Base-by-base conservation (phyloP, 139 green algal species). In the Tetradesmus obliquus region DNA sequence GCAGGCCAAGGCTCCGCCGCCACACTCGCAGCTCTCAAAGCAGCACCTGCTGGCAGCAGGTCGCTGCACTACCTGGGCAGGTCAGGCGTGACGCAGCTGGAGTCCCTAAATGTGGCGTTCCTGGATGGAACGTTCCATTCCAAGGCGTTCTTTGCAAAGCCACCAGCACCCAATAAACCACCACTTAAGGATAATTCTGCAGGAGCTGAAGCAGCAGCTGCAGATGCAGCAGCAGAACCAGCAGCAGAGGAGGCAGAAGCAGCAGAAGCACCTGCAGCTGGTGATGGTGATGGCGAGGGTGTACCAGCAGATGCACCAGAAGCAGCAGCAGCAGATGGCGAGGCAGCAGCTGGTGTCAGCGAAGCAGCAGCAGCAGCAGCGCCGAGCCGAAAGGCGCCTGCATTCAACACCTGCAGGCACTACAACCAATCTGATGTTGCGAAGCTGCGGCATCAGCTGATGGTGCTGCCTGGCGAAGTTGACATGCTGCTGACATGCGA, bases 401-500 rank as follows among this genome's bases (percentile, higher is more conserved):
- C 19, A 20, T 32, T 51, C 81, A 58, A 6, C 13, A 55, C 53
- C 8, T 86, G 88, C 76, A 24, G 55, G 24, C 91, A 96, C 88
- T 97, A 96, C 92, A 96, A 91, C 2, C 84, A 91, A 71, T 88
- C 92, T 53, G 97, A 98, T 90, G 93, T 98, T 62, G 90, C 91
- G 17, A 19, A 19, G 3, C 71, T 99, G 17, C 95, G 96, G 74
- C 55, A 93, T 12, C 84, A 89, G 19, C 71, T 97, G 72, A 82
- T 91, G 10, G 55, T 91, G 8, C 84, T 94, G 15, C 91, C 95
- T 51, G 97, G 96, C 0, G 97, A 99, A 57, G 93, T 99, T 20
- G 97, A 99, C 88, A 55, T 99, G 53, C 93, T 99, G 62, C 94
- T 99, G 9, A 98, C 97, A 0, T 96, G 95, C 84, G 96, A 98